Base-by-base conservation (phyloP, 495 filamentous ascomycete species). In the Daldinia vernicosa region DNA sequence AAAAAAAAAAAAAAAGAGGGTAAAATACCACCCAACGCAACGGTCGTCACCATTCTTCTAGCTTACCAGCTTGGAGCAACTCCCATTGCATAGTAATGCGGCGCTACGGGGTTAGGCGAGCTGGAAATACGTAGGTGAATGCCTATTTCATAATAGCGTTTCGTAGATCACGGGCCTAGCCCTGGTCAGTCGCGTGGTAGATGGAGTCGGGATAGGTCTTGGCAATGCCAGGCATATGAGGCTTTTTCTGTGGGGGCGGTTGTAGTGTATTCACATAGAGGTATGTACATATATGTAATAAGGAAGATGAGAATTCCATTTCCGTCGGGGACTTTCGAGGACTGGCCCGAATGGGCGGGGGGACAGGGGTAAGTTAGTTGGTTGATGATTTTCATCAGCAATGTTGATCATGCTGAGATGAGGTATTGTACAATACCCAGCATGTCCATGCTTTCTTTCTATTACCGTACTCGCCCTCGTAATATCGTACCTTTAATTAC, bases 131-230 rank as follows among this genome's bases (percentile, higher is more conserved):
- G 70, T 68, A 66, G 70, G 22, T 26, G 40, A 53, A 60, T 72
- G 24, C 70, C 54, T 58, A 72, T 65, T 69, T 65, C 60, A 69
- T 62, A 35, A 66, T 72, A 72, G 70, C 56, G 64, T 53, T 17
- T 66, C 50, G 70, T 69, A 68, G 70, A 72, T 72, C 70, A 72
- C 39, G 19, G 56, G 60, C 51, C 70, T 65, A 47, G 70, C 70
- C 70, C 70, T 68, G 52, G 70, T 72, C 64, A 53, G 65, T 72
- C 70, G 70, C 70, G 70, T 72, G 70, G 70, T 60, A 72, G 56
- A 72, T 72, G 70, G 70, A 65, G 70, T 68, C 50, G 40, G 61
- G 50, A 52, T 61, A 32, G 14, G 65, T 55, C 70, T 72, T 72
- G 70, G 70, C 69, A 72, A 67, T 53, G 53, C 58, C 63, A 67